phyloP scores from a whole-genome alignment of 2,329 filamentous ascomycete species.

The Talaromyces marneffei region DNA sequence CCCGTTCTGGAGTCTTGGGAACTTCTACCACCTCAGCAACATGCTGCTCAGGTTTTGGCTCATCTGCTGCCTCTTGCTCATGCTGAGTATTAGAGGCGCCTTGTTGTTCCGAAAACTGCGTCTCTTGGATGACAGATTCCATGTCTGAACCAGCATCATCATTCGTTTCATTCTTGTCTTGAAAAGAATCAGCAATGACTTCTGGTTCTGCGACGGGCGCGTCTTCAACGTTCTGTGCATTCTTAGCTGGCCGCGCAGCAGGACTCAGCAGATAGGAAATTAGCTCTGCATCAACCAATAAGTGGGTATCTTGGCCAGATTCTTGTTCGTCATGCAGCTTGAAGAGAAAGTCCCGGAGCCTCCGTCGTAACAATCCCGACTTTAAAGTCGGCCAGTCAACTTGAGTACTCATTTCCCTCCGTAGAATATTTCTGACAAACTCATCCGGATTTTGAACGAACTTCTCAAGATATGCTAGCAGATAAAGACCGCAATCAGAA shows the following conservation, averaged over 20 bases:
- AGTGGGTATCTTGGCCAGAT: slow-evolving; percentile 26
- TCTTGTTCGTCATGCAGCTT: slow-evolving; percentile 56
- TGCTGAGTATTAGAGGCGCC: background rate
- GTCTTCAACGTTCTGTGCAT: background rate
- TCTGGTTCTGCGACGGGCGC: background rate
- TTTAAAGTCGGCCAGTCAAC: slow-evolving; percentile 51
- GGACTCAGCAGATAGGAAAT: slow-evolving; percentile 30
- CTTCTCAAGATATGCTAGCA: slow-evolving; percentile 76
- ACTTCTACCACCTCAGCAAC: background rate
- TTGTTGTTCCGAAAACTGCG: background rate
- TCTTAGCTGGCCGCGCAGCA: background rate
- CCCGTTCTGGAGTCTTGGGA: background rate
- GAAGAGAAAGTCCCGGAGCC: slow-evolving; percentile 63
- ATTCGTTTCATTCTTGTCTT: background rate
- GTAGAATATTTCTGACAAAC: slow-evolving; percentile 63
- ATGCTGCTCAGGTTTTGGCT: background rate
- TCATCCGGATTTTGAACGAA: slow-evolving; percentile 69
- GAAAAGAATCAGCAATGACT: background rate
- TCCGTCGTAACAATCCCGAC: slow-evolving; percentile 54
- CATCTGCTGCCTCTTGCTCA: background rate
- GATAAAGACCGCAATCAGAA: slow-evolving; percentile 82
- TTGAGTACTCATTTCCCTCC: slow-evolving; percentile 54
- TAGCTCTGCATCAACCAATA: slow-evolving; percentile 28
- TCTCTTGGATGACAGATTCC: slow-evolving; percentile 6
- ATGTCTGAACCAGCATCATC: background rate